These are phyloP conservation scores for Leonotis leonurus DNA, from an alignment of 257 asterid genomes.

Conservation along the genomic window DNA sequence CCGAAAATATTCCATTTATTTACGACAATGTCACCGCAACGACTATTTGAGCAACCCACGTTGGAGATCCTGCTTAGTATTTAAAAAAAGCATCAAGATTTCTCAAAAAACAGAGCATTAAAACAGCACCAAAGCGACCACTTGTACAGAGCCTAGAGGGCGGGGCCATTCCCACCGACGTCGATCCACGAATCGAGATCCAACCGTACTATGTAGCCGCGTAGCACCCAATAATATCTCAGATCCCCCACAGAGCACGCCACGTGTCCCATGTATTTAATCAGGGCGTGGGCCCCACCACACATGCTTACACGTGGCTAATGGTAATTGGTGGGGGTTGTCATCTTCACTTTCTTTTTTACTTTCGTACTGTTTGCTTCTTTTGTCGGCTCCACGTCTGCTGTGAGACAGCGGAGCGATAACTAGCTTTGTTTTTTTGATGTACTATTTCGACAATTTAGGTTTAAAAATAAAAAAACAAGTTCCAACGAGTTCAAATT, in stretches of 20 bases:
- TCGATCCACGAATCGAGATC: slow-evolving; percentile 22
- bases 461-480: no score
- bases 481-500: no score
- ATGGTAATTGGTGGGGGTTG: background rate
- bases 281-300: background rate
- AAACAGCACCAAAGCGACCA: background rate
- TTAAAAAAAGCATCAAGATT: background rate
- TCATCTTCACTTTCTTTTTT: background rate
- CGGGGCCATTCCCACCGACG: no score
- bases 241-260: slow-evolving; percentile 10
- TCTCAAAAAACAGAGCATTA: no score
- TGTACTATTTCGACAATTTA: no score
- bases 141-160: background rate
- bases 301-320: background rate
- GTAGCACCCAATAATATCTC: slow-evolving; percentile 26
- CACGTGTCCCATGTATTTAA: slow-evolving; percentile 26
- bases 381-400: background rate
- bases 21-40: no score
- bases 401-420: background rate
- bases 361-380: background rate
- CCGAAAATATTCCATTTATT: no score
- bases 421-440: no score
- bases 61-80: no score
- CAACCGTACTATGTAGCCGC: slow-evolving; percentile 18
- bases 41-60: no score